Evolutionary conservation across 2,329 filamentous ascomycete species (phyloP), one percentile per base, ranked within the genome.

Genomic region (Diaporthe aspalathi): DNA sequence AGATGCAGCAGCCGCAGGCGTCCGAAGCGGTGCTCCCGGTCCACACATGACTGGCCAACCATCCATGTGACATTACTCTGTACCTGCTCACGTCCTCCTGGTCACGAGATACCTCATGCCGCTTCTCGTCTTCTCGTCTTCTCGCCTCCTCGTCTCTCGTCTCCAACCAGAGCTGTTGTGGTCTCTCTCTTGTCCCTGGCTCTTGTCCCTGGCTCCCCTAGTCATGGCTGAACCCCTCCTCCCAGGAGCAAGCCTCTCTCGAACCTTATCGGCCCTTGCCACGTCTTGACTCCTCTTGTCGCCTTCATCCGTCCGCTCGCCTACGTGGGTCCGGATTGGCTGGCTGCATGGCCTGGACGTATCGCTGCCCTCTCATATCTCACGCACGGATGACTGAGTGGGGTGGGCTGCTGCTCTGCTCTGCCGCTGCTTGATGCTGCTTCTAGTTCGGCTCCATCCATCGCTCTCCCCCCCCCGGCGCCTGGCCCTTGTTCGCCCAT

Each of bases 1-100:
- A 52, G 24, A 52, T 53, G 32, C 32, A 52, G n/a, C 9, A 35
- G 29, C 52, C 40, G 47, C 24, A 47, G 57, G 32, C 40, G 9
- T 63, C 57, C 57, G 57, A 63, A 63, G 57, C 57, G 60, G 49
- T 49, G 60, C 60, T 63, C 60, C 27, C 57, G 57, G 11, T 49
- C 57, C n/a, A n/a, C n/a, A n/a, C n/a, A n/a, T 35, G 5, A 12
- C 27, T 40, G 22, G 20, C 35, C n/a, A n/a, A n/a, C n/a, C n/a
- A n/a, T 24, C 38, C 56, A 62, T 63, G 35, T 38, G 9, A 11
- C 35, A 38, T 38, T 11, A 38, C n/a, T n/a, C n/a, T 38, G 60
- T 63, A 63, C 27, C 60, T 35, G 27, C 43, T 17, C 43, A 16
- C 60, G 43, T 24, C 60, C 24, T 63, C 8, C 7, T 29, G 27